Evolutionary conservation across 2,329 filamentous ascomycete genomes (phyloP), one percentile per base, ranked within the genome.

Genomic region (Dothideomycetidae sp.): DNA sequence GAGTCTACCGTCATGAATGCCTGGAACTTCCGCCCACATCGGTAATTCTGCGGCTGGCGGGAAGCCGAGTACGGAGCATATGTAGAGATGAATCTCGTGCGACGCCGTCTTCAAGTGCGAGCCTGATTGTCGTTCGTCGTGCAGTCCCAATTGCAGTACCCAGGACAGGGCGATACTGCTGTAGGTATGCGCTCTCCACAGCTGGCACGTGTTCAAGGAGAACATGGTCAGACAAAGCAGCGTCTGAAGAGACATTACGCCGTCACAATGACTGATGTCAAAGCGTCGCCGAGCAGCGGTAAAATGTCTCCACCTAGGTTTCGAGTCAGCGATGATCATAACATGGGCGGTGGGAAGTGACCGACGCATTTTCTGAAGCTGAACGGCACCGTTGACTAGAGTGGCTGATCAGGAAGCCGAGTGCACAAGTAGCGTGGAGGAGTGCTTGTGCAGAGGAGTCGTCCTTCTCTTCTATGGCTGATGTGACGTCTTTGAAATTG

Each of bases 131-230:
- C 12, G 29, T 5, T 10, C 28, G 10, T 5, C 16, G 2, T 2
- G 29, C 11, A 38, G n/a, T n/a, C 36, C 36, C 23, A 38, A 30
- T 15, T 38, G 36, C n/a, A 38, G 17, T 17, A 38, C 21, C 36
- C 36, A 38, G 5, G 29, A 14, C 19, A 29, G 28, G n/a, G 29
- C 12, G 5, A 38, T 32, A 18, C 16, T 13, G 18, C 29, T 32
- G 29, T 15, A 38, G 14, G 29, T 38, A 33, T 38, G 30, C 2
- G 36, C 36, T n/a, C 17, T 18, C 10, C 14, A 14, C 14, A 38
- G 17, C 12, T 38, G 17, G 5, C 28, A 38, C 12, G 21, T 26
- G 11, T 16, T 32, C 12, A 31, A 15, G 9, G 31, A n/a, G 15
- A 31, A 38, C 13, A 38, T 13, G 12, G 33, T 19, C 29, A 38